Evolutionary conservation across 2,329 filamentous ascomycete genomes (phyloP).

Genomic region (Laburnicola sp.): DNA sequence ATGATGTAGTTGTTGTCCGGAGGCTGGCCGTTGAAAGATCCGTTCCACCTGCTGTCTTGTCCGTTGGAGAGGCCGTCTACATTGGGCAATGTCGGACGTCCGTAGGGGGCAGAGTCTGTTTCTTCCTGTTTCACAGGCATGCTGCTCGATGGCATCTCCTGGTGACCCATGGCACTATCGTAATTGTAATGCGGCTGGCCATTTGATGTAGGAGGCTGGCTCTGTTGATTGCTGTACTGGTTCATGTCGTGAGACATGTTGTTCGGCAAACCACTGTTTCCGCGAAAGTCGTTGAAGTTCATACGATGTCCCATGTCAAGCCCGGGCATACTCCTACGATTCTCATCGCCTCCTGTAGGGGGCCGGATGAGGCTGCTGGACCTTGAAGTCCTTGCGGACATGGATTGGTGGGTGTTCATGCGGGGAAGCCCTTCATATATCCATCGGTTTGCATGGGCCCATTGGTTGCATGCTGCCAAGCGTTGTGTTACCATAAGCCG

Average conservation of each 20-base stretch:
- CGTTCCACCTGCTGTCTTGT: slow-evolving; percentile 50
- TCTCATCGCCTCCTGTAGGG: slow-evolving; percentile 41
- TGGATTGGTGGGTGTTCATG: slow-evolving; percentile 46
- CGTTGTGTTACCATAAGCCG: slow-evolving; percentile 32
- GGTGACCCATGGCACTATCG: slow-evolving; percentile 34
- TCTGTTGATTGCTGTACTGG: slow-evolving; percentile 32
- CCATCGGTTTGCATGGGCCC: slow-evolving; percentile 35
- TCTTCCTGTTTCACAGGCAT: slow-evolving; percentile 43
- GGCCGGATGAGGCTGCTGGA: slow-evolving; percentile 55
- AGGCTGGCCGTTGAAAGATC: slow-evolving; percentile 49
- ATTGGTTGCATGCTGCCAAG: slow-evolving; percentile 40
- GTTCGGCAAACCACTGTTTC: slow-evolving; percentile 32
- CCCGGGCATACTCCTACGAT: slow-evolving; percentile 42
- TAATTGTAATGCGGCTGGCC: slow-evolving; percentile 38
- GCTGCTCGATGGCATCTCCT: slow-evolving; percentile 39
- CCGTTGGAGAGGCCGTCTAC: slow-evolving; percentile 41
- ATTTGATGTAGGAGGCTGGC: slow-evolving; percentile 25
- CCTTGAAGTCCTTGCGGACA: slow-evolving; percentile 53
- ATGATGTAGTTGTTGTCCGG: slow-evolving; percentile 53
- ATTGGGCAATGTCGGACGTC: slow-evolving; percentile 40
- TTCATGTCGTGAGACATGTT: slow-evolving; percentile 31
- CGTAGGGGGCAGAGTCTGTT: slow-evolving; percentile 33
- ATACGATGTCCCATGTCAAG: slow-evolving; percentile 40
- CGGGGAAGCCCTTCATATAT: slow-evolving; percentile 45
- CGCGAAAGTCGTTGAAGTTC: slow-evolving; percentile 44